Conservation (phyloP, 2,329 filamentous ascomycete genomes). For the Penicillium sp. region DNA sequence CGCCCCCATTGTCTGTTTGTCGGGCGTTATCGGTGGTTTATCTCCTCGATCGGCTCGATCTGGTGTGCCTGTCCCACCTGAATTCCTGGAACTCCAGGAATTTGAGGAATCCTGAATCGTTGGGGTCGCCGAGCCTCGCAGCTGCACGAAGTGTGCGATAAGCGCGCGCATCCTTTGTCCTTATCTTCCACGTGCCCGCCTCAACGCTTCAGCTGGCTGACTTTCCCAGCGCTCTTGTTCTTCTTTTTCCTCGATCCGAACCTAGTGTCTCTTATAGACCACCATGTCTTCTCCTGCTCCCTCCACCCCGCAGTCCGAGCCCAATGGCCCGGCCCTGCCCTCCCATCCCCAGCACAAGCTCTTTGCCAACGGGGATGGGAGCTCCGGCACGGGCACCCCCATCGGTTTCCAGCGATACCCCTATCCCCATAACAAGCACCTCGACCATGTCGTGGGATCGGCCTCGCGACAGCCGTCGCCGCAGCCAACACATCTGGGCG, state of each 20-base stretch:
- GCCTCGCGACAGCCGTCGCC: conserved; percentile 72
- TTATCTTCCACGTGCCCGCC: conserved; percentile 11
- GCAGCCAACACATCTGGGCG: conserved; percentile 79
- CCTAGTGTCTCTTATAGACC: conserved; percentile 15
- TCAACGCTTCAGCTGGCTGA: conserved; percentile 8
- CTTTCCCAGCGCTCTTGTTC: conserved; percentile 13
- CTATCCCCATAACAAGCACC: conserved; percentile 54
- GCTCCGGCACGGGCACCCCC: conserved; percentile 41
- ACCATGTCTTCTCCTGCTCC: conserved; percentile 33
- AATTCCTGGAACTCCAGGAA: too few species aligned
- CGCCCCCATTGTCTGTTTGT: not conserved
- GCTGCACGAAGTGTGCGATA: not conserved
- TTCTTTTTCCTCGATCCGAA: conserved; percentile 11
- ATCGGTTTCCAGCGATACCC: conserved; percentile 44
- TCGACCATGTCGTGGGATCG: conserved; percentile 54
- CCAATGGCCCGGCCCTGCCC: conserved; percentile 31
- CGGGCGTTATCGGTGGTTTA: too few species aligned
- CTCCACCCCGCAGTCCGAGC: conserved; percentile 29
- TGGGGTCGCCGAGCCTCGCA: not conserved
- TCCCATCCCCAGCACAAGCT: conserved; percentile 33
- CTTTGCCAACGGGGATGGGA: conserved; percentile 33
- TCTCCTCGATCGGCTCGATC: too few species aligned
- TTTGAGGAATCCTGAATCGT: too few species aligned
- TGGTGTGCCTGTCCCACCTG: too few species aligned
- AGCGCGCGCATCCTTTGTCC: not conserved